Base-by-base conservation (phyloP, 2,329 filamentous ascomycete genomes). In the Aspergillus brunneoviolaceus region DNA sequence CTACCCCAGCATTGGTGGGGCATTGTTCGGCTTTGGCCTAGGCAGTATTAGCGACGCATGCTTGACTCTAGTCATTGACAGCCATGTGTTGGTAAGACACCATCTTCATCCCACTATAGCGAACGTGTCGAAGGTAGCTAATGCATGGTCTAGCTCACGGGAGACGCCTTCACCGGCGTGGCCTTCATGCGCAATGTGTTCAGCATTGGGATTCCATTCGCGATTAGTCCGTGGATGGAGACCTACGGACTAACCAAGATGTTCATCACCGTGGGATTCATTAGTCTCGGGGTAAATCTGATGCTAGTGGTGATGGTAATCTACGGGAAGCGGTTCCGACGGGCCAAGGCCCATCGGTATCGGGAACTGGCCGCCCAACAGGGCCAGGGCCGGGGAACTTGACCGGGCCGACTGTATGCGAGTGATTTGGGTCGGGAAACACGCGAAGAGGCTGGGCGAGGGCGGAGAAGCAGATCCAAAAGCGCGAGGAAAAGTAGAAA, bases 11-110 rank as follows among this genome's bases (percentile, higher is more conserved):
- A 63, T 79, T 0, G 77, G 71, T 0, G 73, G 75, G 2, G 74
- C 68, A 0, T 60, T 79, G 4, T 79, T 77, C 35, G 73, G 72
- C 0, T 77, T 78, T 53, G 77, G 76, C 0, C 66, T 80, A 0
- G 76, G 77, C 2, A 70, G 75, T 35, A 76, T 75, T 5, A 69
- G 72, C 2, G 77, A 79, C 5, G 75, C 74, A 0, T 66, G 66
- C 1, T 72, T 77, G 29, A 77, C 74, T 0, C 54, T 77, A 6
- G 62, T 77, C 6, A 74, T 77, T 21, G 76, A 77, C 51, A 71
- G 74, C 4, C 79, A 77, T 47, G 66, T 69, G 51, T 73, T 76
- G 57, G 76, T 77, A 64, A 47, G 64, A 21, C 6, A 2, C 12
- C 9, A 49, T 16, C 9, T 21, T 23, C 12, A 47, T 5, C 11